Conservation (phyloP, 345 rosid species). For the Populus tremula region DNA sequence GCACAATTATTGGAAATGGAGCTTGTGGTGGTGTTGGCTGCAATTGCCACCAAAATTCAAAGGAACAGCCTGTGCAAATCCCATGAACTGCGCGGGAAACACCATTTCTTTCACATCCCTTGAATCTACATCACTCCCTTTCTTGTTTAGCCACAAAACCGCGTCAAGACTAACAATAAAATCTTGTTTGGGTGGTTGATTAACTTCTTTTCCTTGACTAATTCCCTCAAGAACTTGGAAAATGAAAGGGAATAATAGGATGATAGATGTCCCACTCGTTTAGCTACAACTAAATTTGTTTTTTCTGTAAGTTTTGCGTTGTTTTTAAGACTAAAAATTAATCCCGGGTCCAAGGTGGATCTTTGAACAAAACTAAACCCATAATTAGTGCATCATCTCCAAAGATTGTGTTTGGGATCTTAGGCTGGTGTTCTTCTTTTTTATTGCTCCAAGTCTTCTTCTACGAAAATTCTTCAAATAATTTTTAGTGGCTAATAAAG, state of each 20-base stretch:
- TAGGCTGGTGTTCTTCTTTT: neutral
- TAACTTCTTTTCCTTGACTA: constrained; percentile 4
- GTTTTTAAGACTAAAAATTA: neutral
- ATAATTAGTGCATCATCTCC: neutral
- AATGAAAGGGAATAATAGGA: neutral
- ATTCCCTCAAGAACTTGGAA: neutral
- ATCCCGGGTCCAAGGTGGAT: neutral
- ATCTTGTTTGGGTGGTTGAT: neutral
- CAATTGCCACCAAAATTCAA: constrained; percentile 18
- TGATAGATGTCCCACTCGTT: neutral
- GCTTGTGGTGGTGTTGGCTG: neutral
- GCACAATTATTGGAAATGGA: constrained; percentile 12
- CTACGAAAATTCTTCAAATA: no score
- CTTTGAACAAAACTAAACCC: neutral
- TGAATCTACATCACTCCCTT: neutral
- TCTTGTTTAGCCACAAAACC: constrained; percentile 27
- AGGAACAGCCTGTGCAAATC: constrained; percentile 39
- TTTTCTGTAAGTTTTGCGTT: neutral
- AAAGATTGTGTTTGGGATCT: neutral
- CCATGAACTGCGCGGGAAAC: constrained; percentile 44
- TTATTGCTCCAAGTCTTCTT: neutral
- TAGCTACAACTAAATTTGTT: neutral
- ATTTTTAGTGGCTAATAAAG: no score
- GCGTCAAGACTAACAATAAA: constrained; percentile 27
- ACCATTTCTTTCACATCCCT: constrained; percentile 21